phyloP scores from a whole-genome alignment of 2,329 filamentous ascomycete species.

The Exophiala dermatitidis region DNA sequence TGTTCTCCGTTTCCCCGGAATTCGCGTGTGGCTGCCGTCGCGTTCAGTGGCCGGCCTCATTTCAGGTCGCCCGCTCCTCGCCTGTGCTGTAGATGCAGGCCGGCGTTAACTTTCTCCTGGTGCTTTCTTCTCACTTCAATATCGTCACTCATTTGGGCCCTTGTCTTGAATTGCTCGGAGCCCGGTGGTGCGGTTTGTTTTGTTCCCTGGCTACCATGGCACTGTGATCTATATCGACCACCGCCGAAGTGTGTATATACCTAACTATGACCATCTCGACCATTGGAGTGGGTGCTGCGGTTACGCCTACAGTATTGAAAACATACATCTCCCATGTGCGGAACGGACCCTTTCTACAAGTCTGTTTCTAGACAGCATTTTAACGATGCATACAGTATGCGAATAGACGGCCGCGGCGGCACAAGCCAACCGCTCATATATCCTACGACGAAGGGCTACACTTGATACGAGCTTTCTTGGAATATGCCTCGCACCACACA shows the following conservation, averaged over 20 bases:
- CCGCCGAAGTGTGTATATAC: not conserved
- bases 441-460: slow-evolving; percentile 90
- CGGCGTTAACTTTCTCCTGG: no score
- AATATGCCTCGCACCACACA: slow-evolving; percentile 77
- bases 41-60: no score
- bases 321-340: slow-evolving; percentile 81
- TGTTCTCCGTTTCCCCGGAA: no score
- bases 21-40: no score
- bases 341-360: slow-evolving; percentile 18
- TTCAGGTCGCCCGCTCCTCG: no score
- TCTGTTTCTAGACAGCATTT: not conserved
- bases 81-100: no score
- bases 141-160: no score
- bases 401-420: slow-evolving; percentile 63
- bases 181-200: no score
- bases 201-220: no score
- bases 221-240: no score
- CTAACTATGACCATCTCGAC: slow-evolving; percentile 64
- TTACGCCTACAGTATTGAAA: slow-evolving; percentile 79
- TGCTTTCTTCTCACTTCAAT: no score
- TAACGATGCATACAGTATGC: slow-evolving; percentile 57
- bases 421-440: slow-evolving; percentile 82
- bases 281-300: slow-evolving; percentile 69
- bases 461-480: slow-evolving; percentile 77
- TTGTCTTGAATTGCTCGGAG: no score